Evolutionary conservation across 768 basidiomycete species (phyloP).

Genomic region (Leccinum pellstonianum): DNA sequence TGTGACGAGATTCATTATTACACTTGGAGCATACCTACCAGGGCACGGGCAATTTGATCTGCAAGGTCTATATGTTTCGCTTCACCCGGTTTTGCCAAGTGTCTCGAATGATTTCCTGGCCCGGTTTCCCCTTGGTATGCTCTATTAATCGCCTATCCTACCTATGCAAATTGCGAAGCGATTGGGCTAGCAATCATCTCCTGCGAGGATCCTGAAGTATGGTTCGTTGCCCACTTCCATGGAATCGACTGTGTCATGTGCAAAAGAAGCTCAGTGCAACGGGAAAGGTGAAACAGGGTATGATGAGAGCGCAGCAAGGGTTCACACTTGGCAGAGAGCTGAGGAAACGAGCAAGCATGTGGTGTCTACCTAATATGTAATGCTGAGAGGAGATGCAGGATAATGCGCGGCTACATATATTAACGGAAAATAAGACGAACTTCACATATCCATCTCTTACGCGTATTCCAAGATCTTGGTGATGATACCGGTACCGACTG

Average conservation of each 20-base stretch:
- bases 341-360: neutral
- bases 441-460: conserved; percentile 12
- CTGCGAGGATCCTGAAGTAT: neutral
- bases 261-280: neutral
- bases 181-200: neutral
- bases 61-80: neutral
- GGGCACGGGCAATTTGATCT: neutral
- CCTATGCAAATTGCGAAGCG: neutral
- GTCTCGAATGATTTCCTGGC: too few species aligned
- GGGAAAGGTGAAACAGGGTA: neutral
- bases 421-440: conserved; percentile 19
- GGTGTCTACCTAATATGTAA: conserved; percentile 9
- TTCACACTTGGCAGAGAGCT: neutral
- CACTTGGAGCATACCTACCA: neutral
- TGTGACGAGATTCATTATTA: neutral
- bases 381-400: conserved; percentile 28
- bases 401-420: conserved; percentile 17
- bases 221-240: neutral
- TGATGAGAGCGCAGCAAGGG: neutral
- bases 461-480: conserved; percentile 70
- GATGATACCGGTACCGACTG: conserved; percentile 93
- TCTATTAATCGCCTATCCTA: neutral
- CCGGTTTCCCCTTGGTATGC: neutral
- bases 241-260: neutral
- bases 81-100: neutral